Base-by-base conservation (phyloP, 2,329 filamentous ascomycete genomes). In the Penicillium expansum region DNA sequence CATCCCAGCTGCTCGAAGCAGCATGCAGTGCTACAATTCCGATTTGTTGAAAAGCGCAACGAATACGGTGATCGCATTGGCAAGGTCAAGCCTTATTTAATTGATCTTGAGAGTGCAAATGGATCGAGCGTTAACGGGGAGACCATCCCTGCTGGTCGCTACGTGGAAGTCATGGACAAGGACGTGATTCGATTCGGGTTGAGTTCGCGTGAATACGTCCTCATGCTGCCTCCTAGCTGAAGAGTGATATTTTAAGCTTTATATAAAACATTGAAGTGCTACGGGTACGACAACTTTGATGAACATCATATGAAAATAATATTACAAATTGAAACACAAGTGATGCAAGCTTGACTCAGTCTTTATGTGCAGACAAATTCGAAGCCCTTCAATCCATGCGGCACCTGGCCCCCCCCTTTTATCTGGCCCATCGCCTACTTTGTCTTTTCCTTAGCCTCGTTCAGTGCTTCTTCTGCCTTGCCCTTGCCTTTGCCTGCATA, bases 1-100 rank as follows among this genome's bases (percentile, higher is more conserved):
- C 93, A 99, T 71, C 92, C 92, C 0, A 97, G 91, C 74, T 86
- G 92, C 68, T 96, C 91, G 72, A 95, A 95, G 74, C 94, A 99
- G 76, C 94, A 99, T 73, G 93, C 93, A 0, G 94, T 92, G 9
- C 83, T 99, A 42, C 94, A 99, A 72, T 99, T 99, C 69, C 86
- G 94, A 37, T 87, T 91, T 70, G 85, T 89, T 20, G 89, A 91
- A 68, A 92, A 88, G 75, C 85, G 85, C 60, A 91, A 95, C 66
- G 91, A 97, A 75, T 95, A 84, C 71, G 92, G 92, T 22, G 92
- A 97, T 71, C 89, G 87, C 69, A 81, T 87, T 56, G 91, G 90
- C 22, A 87, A 81, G 60, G 89, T 92, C 44, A 88, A 86, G 76
- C 92, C 92, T 0, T 99, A 97, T 76, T 73, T 97, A 9, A 91